These are phyloP conservation scores for Candida sanyaensis DNA, from an alignment of 1,139 yeast species.

Conservation along the genomic window DNA sequence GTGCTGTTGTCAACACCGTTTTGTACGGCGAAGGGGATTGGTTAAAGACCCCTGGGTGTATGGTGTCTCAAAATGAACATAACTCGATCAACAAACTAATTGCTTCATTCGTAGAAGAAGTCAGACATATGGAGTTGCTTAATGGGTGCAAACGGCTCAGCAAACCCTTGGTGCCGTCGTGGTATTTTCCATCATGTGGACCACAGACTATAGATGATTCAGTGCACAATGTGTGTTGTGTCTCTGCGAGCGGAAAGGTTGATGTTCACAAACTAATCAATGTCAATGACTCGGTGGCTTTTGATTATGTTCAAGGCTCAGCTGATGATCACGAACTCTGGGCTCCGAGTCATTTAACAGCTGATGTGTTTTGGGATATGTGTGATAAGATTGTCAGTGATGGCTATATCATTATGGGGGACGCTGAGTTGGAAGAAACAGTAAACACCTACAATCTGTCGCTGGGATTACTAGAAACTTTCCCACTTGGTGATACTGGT, in stretches of 20 bases:
- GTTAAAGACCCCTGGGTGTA: conserved; percentile 46
- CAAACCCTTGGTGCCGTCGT: conserved; percentile 63
- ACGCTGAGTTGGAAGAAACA: conserved; percentile 19
- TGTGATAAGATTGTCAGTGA: conserved; percentile 26
- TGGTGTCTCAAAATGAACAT: conserved; percentile 62
- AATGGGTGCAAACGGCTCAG: conserved; percentile 25
- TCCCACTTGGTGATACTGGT: conserved; percentile 22
- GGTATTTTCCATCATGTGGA: conserved; percentile 59
- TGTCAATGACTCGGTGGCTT: conserved; percentile 12
- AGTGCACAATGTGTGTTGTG: conserved; percentile 36
- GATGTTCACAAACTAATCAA: conserved; percentile 10
- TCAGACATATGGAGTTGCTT: conserved; percentile 40
- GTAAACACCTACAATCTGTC: conserved; percentile 14
- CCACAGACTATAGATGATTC: background rate
- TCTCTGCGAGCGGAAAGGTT: conserved; percentile 65
- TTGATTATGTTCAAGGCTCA: conserved; percentile 80
- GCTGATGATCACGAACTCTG: conserved; percentile 93
- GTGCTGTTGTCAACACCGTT: conserved; percentile 69
- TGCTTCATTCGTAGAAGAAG: conserved; percentile 50
- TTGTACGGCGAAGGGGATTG: conserved; percentile 37
- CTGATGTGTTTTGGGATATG: conserved; percentile 60
- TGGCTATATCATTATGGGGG: conserved; percentile 13
- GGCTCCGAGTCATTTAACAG: conserved; percentile 54
- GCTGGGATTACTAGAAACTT: conserved; percentile 6
- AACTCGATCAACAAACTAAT: conserved; percentile 51